Conservation (phyloP, 2,329 filamentous ascomycete species). For the Sclerotinia sclerotiorum region DNA sequence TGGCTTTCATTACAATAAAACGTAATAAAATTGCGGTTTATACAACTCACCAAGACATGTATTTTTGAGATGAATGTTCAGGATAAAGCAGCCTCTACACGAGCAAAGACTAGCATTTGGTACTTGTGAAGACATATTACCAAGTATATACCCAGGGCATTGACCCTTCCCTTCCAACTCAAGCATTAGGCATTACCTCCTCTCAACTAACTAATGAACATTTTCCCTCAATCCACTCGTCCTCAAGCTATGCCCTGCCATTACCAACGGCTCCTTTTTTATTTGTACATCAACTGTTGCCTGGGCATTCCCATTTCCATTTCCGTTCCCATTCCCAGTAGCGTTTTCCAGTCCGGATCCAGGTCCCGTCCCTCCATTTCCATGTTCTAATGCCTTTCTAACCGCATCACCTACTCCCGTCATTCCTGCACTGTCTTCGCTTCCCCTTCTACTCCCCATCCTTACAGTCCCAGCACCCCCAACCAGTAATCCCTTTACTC, state of each 20-base stretch:
- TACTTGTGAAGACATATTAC: neutral
- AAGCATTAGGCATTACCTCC: neutral
- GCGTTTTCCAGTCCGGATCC: conserved; percentile 21
- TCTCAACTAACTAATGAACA: conserved; percentile 21
- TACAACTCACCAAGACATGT: no score
- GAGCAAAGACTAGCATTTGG: no score
- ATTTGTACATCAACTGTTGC: neutral
- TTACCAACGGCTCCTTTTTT: conserved; percentile 28
- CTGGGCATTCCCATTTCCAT: conserved; percentile 25
- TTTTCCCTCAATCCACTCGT: conserved; percentile 41
- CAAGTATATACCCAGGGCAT: neutral
- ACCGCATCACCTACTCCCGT: conserved; percentile 32
- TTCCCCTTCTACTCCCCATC: conserved; percentile 35
- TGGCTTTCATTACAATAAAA: no score
- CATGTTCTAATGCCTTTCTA: conserved; percentile 36
- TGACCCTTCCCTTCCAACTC: neutral
- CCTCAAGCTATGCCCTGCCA: conserved; percentile 35
- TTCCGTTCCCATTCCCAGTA: conserved; percentile 28
- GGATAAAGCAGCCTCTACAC: no score
- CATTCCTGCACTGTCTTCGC: conserved; percentile 35
- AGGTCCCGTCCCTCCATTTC: conserved; percentile 17
- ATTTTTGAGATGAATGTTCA: no score
- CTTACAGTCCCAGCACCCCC: conserved; percentile 45
- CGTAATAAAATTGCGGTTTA: no score
- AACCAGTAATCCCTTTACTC: conserved; percentile 58